Evolutionary conservation across 1,284 basidiomycete genomes (phyloP).

Genomic region (Puccinia horiana): DNA sequence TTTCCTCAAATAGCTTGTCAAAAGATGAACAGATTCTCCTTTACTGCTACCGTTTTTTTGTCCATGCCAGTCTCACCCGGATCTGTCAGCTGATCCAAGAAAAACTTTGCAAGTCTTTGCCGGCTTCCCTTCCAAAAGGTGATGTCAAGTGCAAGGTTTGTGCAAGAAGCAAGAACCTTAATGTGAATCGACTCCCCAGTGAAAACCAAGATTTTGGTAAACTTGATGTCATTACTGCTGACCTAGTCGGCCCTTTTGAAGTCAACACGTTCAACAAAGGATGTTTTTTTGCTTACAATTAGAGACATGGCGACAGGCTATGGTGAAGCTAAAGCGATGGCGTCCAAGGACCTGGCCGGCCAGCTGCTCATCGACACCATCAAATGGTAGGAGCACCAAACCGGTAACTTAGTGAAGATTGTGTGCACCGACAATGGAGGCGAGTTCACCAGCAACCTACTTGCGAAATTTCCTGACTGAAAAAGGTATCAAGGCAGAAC

Average conservation of each 20-base stretch:
- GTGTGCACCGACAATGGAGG: neutral
- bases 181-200: neutral
- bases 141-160: neutral
- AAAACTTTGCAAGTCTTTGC: neutral
- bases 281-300: neutral
- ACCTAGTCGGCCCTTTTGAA: neutral
- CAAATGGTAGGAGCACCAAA: neutral
- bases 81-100: neutral
- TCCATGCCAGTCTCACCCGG: neutral
- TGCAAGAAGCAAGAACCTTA: neutral
- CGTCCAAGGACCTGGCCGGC: neutral
- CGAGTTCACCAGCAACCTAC: neutral
- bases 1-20: neutral
- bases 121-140: neutral
- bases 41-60: neutral
- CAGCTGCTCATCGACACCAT: neutral
- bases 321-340: neutral
- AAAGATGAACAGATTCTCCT: neutral
- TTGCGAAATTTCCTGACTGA: neutral
- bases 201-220: neutral
- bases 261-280: neutral
- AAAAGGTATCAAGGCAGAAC: neutral
- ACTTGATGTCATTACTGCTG: neutral
- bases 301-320: neutral
- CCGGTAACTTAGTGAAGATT: neutral